These are phyloP conservation scores for rapeseed (Brassica napus) DNA, from an alignment of 345 rosid genomes.

Conservation along the genomic window Da-Ae NC_063449.1:30341501-30342000, in stretches of 20 bases:
- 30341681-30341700: constrained; percentile 35
- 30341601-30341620: constrained; percentile 45
- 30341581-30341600: constrained; percentile 40
- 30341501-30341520: constrained; percentile 46
- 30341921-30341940: constrained; percentile 53
- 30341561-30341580: constrained; percentile 49
- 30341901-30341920: constrained; percentile 46
- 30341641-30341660: constrained; percentile 42
- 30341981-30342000: constrained; percentile 63
- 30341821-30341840: constrained; percentile 47
- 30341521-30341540: constrained; percentile 51
- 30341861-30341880: constrained; percentile 51
- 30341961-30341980: constrained; percentile 53
- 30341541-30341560: constrained; percentile 50
- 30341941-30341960: constrained; percentile 59
- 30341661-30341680: constrained; percentile 50
- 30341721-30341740: constrained; percentile 78
- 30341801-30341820: constrained; percentile 54
- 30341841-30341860: constrained; percentile 41
- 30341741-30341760: constrained; percentile 57
- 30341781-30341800: constrained; percentile 44
- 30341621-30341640: constrained; percentile 43
- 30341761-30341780: constrained; percentile 47
- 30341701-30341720: constrained; percentile 50
- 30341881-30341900: constrained; percentile 44